Conservation (phyloP, 306 rosid genomes). For the Dalbergia cochinchinensis region DNA sequence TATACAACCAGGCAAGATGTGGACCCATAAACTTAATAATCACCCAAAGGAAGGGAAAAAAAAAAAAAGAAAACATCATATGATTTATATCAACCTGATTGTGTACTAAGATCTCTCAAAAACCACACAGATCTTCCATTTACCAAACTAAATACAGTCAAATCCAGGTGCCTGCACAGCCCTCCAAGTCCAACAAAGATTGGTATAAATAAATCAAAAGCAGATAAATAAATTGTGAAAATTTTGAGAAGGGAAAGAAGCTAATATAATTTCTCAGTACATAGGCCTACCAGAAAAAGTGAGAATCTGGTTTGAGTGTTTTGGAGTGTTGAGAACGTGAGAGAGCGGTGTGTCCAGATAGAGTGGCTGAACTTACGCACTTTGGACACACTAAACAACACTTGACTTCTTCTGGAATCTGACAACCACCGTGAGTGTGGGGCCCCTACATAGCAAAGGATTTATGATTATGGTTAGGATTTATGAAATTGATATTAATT, state of each 20-base stretch:
- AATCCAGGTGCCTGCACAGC: background rate
- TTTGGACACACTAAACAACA: conserved; percentile 20
- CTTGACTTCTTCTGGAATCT: conserved; percentile 44
- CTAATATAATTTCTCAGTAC: background rate
- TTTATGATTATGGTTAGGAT: background rate
- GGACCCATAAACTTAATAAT: conserved; percentile 26
- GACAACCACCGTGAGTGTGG: conserved; percentile 36
- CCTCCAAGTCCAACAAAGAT: background rate
- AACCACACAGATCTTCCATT: conserved; percentile 27
- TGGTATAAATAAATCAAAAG: background rate
- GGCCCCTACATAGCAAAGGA: conserved; percentile 26
- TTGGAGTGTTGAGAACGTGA: background rate
- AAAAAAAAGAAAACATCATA: background rate
- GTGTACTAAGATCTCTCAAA: background rate
- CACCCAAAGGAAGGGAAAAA: background rate
- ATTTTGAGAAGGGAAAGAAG: background rate
- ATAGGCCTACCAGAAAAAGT: conserved; percentile 29
- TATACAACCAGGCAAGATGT: background rate
- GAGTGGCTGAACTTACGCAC: conserved; percentile 35
- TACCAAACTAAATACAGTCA: background rate
- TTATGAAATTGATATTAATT: too few species aligned
- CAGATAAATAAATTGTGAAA: background rate
- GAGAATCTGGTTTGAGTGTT: background rate
- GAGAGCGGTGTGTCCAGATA: conserved; percentile 1
- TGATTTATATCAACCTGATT: conserved; percentile 40